Evolutionary conservation across 2,329 filamentous ascomycete species (phyloP).

Genomic region (Ophiocordyceps australis): DNA sequence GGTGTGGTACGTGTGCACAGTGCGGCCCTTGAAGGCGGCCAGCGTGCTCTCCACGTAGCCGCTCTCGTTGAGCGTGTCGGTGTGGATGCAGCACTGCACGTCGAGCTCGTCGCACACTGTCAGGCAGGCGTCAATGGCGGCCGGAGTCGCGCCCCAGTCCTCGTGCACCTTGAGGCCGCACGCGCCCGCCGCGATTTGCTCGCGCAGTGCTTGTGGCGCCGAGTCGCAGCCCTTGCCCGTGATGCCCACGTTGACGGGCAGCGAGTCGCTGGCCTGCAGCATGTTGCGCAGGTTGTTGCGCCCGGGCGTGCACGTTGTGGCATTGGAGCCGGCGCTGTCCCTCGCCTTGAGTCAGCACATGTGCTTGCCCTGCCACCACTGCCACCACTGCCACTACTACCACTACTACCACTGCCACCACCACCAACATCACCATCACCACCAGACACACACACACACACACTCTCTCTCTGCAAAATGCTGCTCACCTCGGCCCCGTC

Average conservation of each 20-base stretch:
- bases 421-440: too few relatives aligned
- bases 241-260: constrained; percentile 79
- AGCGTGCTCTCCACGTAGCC: constrained; percentile 93
- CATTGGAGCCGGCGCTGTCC: constrained; percentile 62
- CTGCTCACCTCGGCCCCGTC: constrained; percentile 60
- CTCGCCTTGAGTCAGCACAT: too few relatives aligned
- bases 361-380: too few relatives aligned
- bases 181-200: constrained; percentile 69
- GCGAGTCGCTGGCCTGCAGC: constrained; percentile 66
- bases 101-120: constrained; percentile 78
- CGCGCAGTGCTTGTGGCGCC: constrained; percentile 47
- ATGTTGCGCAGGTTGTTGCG: constrained; percentile 71
- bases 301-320: constrained; percentile 85
- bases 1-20: constrained; percentile 93
- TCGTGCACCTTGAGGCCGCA: constrained; percentile 90
- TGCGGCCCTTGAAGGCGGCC: constrained; percentile 65
- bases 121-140: constrained; percentile 78
- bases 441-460: too few relatives aligned
- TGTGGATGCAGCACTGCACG: constrained; percentile 87
- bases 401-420: too few relatives aligned
- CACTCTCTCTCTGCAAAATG: background rate
- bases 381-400: too few relatives aligned
- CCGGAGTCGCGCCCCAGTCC: constrained; percentile 86
- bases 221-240: constrained; percentile 90
- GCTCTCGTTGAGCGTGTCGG: constrained; percentile 88